Percentiles rank a stretch among this genome's conserved stretches.
Evolutionary conservation across 108 stramenopile genomes (phyloP).

Genomic region (Mayamaea pseudoterrestris): DNA sequence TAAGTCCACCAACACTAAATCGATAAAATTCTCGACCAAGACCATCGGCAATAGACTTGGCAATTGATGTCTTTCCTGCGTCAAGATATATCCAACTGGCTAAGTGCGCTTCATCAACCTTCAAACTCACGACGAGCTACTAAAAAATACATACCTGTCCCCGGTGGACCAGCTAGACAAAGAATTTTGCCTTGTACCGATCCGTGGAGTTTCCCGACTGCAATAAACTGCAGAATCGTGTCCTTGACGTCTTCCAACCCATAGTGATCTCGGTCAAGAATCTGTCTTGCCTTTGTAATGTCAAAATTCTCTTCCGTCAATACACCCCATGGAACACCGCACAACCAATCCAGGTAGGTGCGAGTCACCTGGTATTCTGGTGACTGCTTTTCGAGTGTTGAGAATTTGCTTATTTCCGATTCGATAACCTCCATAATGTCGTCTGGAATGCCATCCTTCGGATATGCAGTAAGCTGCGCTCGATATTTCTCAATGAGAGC

Average conservation of each 20-base stretch:
- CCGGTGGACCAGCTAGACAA: constrained; percentile 92
- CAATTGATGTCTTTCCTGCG: constrained; percentile 78
- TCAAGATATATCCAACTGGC: too few relatives aligned
- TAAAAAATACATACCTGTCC: too few relatives aligned
- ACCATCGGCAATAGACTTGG: constrained; percentile 82
- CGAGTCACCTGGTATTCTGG: constrained; percentile 93
- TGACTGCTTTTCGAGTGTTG: constrained; percentile 87
- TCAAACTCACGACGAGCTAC: constrained; percentile 22
- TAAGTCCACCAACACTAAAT: constrained; percentile 92
- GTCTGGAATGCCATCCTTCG: constrained; percentile 44
- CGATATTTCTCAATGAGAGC: constrained; percentile 83
- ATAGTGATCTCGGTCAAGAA: constrained; percentile 90
- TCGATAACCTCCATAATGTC: constrained; percentile 70
- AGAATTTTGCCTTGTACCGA: constrained; percentile 92
- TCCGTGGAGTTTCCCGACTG: constrained; percentile 90
- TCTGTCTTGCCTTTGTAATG: constrained; percentile 46
- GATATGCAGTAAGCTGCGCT: constrained; percentile 56
- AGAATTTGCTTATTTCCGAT: constrained; percentile 86
- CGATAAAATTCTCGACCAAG: constrained; percentile 92
- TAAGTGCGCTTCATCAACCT: too few relatives aligned
- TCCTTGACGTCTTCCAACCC: constrained; percentile 95
- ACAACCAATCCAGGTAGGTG: constrained; percentile 95
- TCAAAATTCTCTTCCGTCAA: constrained; percentile 83
- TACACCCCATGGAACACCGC: constrained; percentile 87
- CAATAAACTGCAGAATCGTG: constrained; percentile 95